Evolutionary conservation across 2,329 filamentous ascomycete genomes (phyloP).

Genomic region (Colletotrichum aenigma): DNA sequence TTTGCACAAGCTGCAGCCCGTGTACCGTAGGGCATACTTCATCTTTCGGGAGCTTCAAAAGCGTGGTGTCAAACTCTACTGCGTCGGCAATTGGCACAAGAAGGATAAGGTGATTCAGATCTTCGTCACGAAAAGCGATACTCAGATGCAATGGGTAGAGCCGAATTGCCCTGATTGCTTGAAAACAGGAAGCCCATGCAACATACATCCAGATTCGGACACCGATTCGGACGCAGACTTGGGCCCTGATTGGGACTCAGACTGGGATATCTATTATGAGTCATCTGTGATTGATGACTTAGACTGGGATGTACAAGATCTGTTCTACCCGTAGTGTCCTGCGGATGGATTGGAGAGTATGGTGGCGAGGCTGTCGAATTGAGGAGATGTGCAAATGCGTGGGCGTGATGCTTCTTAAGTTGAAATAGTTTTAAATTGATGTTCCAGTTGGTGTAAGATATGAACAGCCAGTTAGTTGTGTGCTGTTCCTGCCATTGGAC

Average conservation of each 20-base stretch:
- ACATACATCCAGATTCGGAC: accelerated
- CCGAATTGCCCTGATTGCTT: neutral
- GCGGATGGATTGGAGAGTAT: accelerated
- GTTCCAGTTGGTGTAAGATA: neutral
- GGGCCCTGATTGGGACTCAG: neutral
- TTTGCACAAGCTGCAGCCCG: neutral
- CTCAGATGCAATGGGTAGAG: neutral
- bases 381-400: neutral
- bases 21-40: neutral
- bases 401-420: no score
- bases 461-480: no score
- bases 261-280: neutral
- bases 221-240: neutral
- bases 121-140: neutral
- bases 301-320: neutral
- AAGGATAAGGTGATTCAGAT: neutral
- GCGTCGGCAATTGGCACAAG: neutral
- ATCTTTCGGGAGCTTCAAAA: neutral
- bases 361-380: neutral
- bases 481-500: no score
- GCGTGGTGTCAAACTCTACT: neutral
- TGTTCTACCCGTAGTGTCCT: accelerated
- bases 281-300: neutral
- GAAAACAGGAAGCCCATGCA: neutral
- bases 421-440: neutral